Evolutionary conservation across 2,329 filamentous ascomycete species (phyloP), one percentile per base, ranked within the genome.

Genomic region (Aspergillus sp.): DNA sequence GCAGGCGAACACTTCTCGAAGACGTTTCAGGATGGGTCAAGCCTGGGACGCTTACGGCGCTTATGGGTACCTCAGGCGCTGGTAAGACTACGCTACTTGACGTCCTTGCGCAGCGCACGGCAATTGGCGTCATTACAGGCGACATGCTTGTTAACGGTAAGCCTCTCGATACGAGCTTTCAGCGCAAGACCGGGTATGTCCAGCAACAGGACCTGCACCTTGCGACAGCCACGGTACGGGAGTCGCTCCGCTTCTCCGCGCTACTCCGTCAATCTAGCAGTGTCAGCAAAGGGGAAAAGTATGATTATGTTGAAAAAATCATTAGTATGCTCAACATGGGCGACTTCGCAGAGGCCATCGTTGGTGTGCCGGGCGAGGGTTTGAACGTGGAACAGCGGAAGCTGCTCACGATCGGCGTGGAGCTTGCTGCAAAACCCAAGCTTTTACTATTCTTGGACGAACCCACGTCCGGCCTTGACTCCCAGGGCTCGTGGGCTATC

Each of bases 361-460:
- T 94, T 33, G 88, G 86, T 64, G 78, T 84, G 13, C 84, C 84
- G 1, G 86, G 86, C 27, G 83, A 89, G 64, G 86, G 69, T 48
- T 55, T 73, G 30, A 72, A 72, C 36, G 67, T 72, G 22, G 74
- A 78, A 48, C 74, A 78, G 48, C 64, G 74, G 6, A 78, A 78
- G 51, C 78, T 84, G 42, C 68, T 94, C 5, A 94, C 86, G 0
- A 93, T 95, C 41, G 88, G 86, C 53, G 86, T 95, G 17, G 88
- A 95, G 55, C 72, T 95, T 15, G 88, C 85, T 26, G 86, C 88
- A 3, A 93, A 91, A 62, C 88, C 88, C 10, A 77, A 81, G 11
- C 69, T 94, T 33, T 67, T 94, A 29, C 75, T 94, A 17, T 94
- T 94, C 60, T 76, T 94, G 19, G 88, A 95, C 49, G 88, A 95